Evolutionary conservation across 2,329 filamentous ascomycete genomes (phyloP), one percentile per base, ranked within the genome.

Genomic region (Leptographium lundbergii): DNA sequence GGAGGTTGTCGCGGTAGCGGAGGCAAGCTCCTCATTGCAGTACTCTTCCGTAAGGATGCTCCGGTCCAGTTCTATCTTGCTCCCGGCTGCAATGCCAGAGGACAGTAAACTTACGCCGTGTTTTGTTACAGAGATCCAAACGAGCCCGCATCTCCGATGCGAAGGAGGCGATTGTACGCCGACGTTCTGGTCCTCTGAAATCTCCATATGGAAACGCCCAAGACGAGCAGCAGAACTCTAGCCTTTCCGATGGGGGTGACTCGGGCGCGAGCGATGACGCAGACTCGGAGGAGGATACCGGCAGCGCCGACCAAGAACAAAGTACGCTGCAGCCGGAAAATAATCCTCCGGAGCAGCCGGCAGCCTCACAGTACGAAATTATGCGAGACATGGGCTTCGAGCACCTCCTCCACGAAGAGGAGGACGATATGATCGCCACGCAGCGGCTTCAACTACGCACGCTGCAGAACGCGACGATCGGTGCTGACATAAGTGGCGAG

Each of bases 371-470:
- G 62, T 86, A 86, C 67, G 83, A 86, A 63, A 67, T 78, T 11
- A 74, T 81, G 70, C 77, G 83, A 60, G 83, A 86, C 68, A 75
- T 74, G 52, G 78, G 78, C 56, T 86, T 82, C 62, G 74, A 72
- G 56, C 82, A 86, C 66, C 70, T 86, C 6, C 70, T 76, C 32
- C 70, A 85, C 59, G 73, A 77, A 42, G 80, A 82, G 14, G 70
- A 74, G 63, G 84, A 86, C 64, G 85, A 88, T 66, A 71, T 81
- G 57, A 76, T 78, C 56, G 85, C 85, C 32, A 88, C 84, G 11
- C 84, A 88, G 67, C 79, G 80, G 32, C 74, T 89, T 27, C 76
- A 77, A 58, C 77, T 74, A 63, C 77, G 75, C 17, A 52, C 58
- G 17, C 45, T 57, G 22, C 60, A 54, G 4, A 61, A 36, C 22